phyloP scores from a whole-genome alignment of 371 early-diverging fungal genomes.

The Mucor indicus region DNA sequence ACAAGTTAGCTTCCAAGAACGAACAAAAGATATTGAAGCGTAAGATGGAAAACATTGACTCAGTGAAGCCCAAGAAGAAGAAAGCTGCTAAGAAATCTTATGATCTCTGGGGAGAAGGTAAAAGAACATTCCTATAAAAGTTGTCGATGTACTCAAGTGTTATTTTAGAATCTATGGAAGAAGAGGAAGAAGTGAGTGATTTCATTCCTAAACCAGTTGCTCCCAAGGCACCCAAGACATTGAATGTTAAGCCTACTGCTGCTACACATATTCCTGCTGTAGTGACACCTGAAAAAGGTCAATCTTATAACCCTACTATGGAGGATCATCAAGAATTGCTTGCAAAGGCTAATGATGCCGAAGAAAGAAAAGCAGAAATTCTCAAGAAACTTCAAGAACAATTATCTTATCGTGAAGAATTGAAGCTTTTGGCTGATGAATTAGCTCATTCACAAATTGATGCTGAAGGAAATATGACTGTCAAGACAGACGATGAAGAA shows the following conservation, averaged over 20 bases:
- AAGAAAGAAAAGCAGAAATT: constrained; percentile 46
- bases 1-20: constrained; percentile 18
- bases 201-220: constrained; percentile 6
- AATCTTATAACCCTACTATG: constrained; percentile 86
- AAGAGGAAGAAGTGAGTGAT: constrained; percentile 3
- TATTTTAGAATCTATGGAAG: constrained; percentile 22
- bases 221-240: constrained; percentile 54
- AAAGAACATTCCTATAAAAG: not conserved
- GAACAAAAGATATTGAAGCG: constrained; percentile 21
- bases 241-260: constrained; percentile 45
- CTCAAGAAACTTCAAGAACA: constrained; percentile 47
- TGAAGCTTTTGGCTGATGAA: constrained; percentile 47
- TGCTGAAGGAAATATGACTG: constrained; percentile 40
- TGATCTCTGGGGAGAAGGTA: constrained; percentile 56
- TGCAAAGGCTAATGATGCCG: constrained; percentile 48
- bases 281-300: constrained; percentile 75
- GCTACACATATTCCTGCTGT: constrained; percentile 63
- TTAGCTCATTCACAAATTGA: constrained; percentile 5
- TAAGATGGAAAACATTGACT: constrained; percentile 19
- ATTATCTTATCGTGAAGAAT: constrained; percentile 43
- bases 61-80: constrained; percentile 22
- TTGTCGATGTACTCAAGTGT: not conserved
- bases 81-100: constrained; percentile 25
- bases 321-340: constrained; percentile 72
- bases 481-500: constrained; percentile 51